Evolutionary conservation across 257 asterid genomes (phyloP), one percentile per base, ranked within the genome.

Genomic region (Solanum clarkiae): DNA sequence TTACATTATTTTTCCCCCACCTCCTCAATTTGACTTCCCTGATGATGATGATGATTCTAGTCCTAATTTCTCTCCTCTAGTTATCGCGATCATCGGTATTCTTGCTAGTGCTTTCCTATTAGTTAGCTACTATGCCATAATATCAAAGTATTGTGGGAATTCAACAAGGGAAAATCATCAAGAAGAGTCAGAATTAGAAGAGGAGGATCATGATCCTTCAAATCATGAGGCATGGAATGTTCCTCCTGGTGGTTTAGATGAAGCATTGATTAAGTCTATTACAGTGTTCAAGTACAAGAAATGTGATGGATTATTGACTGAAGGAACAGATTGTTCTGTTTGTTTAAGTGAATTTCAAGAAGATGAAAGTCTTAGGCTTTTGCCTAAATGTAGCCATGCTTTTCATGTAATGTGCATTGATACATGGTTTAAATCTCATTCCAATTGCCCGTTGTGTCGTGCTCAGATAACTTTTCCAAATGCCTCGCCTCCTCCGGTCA

Each of bases 1-100:
- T 86, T 87, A 89, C 88, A 83, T 88, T 17, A 68, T 86, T n/a
- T 91, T 88, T 82, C 94, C 94, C 7, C 94, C 94, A 57, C 94
- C 91, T 5, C 90, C 94, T 15, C 86, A 86, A 3, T 63, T 84
- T 24, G 91, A 83, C 3, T 85, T 92, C 51, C 82, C 88, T 54
- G 86, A 85, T 22, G 89, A 82, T 8, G 89, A 81, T 8, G 44
- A 82, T 11, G 44, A 59, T 36, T 75, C 90, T 7, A 79, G 87
- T n/a, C 90, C 85, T 1, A 89, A 75, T 47, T 86, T 92, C 81
- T 91, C 93, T 0, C 91, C 93, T 8, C 85, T 92, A 18, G 84
- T 92, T 53, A 90, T 92, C 57, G 91, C 92, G 15, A 81, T 91
- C 62, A 88, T 91, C n/a, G 91, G 93, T 15, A 63, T 92, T 59